phyloP scores from a whole-genome alignment of 2,329 filamentous ascomycete species.

The Mycogone perniciosa region DNA sequence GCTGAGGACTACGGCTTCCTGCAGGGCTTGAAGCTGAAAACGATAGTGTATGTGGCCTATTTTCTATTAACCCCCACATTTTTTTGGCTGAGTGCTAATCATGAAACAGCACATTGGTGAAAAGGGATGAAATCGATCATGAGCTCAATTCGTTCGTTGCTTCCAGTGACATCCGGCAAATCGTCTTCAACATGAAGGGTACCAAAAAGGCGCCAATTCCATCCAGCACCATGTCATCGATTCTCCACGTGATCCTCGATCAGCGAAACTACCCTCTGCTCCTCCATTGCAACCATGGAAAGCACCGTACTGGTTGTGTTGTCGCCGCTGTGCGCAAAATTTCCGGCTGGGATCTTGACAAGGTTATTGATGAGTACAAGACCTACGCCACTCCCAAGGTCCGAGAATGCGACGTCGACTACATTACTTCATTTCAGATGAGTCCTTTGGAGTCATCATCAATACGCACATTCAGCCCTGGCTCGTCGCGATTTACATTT shows the following conservation, averaged over 20 bases:
- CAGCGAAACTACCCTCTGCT: conserved; percentile 70
- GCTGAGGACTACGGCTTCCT: conserved; percentile 65
- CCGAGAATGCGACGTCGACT: conserved; percentile 54
- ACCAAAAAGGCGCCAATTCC: conserved; percentile 77
- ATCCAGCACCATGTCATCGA: conserved; percentile 59
- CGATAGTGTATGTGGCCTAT: conserved; percentile 58
- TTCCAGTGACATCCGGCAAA: conserved; percentile 61
- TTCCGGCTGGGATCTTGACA: conserved; percentile 57
- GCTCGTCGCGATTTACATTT: conserved; percentile 15
- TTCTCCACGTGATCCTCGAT: conserved; percentile 66
- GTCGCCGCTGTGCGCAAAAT: conserved; percentile 71
- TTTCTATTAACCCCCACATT: conserved; percentile 1
- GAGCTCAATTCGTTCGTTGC: conserved; percentile 57
- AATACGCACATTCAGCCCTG: background rate
- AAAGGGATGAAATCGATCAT: conserved; percentile 50
- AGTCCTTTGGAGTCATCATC: conserved; percentile 25
- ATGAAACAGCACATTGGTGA: conserved; percentile 52
- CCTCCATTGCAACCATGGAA: conserved; percentile 91
- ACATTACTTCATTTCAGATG: conserved; percentile 47
- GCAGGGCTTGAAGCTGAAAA: conserved; percentile 62
- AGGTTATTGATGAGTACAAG: conserved; percentile 67
- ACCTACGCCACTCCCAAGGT: conserved; percentile 56
- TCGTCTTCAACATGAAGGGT: conserved; percentile 72
- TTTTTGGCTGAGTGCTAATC: background rate
- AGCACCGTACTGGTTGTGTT: conserved; percentile 89